Conservation (phyloP, 2,329 filamentous ascomycete species). For the Xylaria sp. region DNA sequence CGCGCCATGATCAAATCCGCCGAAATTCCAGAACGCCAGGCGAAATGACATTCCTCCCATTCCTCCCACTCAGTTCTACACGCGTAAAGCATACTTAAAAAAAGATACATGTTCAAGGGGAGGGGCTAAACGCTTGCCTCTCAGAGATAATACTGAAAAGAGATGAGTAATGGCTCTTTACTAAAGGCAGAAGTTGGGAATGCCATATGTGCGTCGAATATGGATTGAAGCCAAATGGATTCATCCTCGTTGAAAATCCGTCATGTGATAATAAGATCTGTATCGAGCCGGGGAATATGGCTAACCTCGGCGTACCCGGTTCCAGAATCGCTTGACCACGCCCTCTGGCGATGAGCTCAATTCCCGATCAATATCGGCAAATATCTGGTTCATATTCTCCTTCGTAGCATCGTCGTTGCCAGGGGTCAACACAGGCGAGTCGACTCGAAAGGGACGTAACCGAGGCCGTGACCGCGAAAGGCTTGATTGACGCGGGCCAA, state of each 20-base stretch:
- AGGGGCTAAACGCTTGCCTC: slow-evolving; percentile 14
- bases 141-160: slow-evolving; percentile 24
- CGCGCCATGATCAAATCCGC: slow-evolving; percentile 33
- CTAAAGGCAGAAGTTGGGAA: slow-evolving; percentile 1
- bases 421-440: slow-evolving; percentile 39
- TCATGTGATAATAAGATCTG: neutral
- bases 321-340: slow-evolving; percentile 69
- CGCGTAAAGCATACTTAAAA: slow-evolving; percentile 3
- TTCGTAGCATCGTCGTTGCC: slow-evolving; percentile 48
- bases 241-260: neutral
- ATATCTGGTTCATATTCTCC: slow-evolving; percentile 59
- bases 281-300: neutral
- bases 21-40: slow-evolving; percentile 24
- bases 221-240: neutral
- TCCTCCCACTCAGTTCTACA: neutral
- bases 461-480: slow-evolving; percentile 38
- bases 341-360: slow-evolving; percentile 51
- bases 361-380: slow-evolving; percentile 58
- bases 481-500: slow-evolving; percentile 38
- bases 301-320: slow-evolving; percentile 57
- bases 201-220: neutral
- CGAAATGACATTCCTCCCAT: slow-evolving; percentile 2
- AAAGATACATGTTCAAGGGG: slow-evolving; percentile 4
- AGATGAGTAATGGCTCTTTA: slow-evolving; percentile 11
- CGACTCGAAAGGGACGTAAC: slow-evolving; percentile 40